These are phyloP conservation scores for Podaxis sp. DNA, from an alignment of 768 basidiomycete genomes.

Conservation along the genomic window DNA sequence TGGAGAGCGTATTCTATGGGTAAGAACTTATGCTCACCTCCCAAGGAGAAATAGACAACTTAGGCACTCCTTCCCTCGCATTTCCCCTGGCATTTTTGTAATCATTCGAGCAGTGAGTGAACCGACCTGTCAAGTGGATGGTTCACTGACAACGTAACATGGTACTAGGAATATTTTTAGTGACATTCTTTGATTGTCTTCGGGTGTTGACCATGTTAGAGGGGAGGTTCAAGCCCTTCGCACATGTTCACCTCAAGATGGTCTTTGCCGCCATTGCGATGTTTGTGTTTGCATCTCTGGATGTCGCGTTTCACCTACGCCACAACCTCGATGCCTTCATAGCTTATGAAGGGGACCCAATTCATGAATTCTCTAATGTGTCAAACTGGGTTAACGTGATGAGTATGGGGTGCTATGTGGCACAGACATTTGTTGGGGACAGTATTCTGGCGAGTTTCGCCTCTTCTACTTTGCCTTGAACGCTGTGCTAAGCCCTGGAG, in stretches of 20 bases:
- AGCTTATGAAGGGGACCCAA: slow-evolving; percentile 30
- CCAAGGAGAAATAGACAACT: neutral
- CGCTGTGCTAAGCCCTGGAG: neutral
- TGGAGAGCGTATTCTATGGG: slow-evolving; percentile 42
- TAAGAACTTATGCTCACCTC: neutral
- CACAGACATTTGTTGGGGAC: slow-evolving; percentile 44
- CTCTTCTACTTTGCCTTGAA: neutral
- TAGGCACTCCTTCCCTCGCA: neutral
- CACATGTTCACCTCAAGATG: slow-evolving; percentile 34
- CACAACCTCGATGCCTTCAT: slow-evolving; percentile 46
- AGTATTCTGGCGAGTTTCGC: slow-evolving; percentile 35
- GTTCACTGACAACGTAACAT: neutral
- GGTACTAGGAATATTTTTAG: slow-evolving; percentile 34
- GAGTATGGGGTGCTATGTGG: slow-evolving; percentile 39
- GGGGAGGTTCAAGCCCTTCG: slow-evolving; percentile 26
- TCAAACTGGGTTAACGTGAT: slow-evolving; percentile 43
- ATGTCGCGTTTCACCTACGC: slow-evolving; percentile 42
- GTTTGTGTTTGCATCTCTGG: slow-evolving; percentile 40
- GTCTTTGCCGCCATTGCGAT: slow-evolving; percentile 36
- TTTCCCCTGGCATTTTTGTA: neutral
- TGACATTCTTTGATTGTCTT: slow-evolving; percentile 37
- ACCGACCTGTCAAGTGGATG: too few relatives aligned
- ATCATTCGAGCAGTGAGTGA: neutral
- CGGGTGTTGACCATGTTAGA: slow-evolving; percentile 34
- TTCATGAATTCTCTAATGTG: slow-evolving; percentile 33